phyloP scores from a whole-genome alignment of 2,329 filamentous ascomycete genomes.

The Ciborinia camelliae region DNA sequence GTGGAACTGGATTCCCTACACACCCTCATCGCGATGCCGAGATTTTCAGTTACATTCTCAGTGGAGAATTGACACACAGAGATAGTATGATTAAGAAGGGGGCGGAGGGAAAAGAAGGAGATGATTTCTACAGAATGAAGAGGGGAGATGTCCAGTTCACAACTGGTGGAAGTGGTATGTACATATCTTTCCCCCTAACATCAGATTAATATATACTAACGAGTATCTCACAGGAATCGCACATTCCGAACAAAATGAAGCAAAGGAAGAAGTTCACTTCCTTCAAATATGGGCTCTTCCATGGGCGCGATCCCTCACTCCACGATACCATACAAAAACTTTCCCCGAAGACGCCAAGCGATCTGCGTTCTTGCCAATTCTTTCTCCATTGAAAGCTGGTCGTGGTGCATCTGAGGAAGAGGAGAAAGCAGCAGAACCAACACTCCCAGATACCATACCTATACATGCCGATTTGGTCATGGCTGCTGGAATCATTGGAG shows the following conservation, averaged over 20 bases:
- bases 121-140: constrained; percentile 67
- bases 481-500: constrained; percentile 70
- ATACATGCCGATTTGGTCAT: constrained; percentile 83
- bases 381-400: constrained; percentile 70
- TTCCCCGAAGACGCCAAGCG: constrained; percentile 72
- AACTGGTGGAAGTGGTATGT: constrained; percentile 69
- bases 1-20: constrained; percentile 74
- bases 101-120: constrained; percentile 50
- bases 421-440: constrained; percentile 61
- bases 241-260: constrained; percentile 80
- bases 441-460: constrained; percentile 66
- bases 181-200: background rate
- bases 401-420: constrained; percentile 56
- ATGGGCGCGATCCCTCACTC: constrained; percentile 68
- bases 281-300: constrained; percentile 86
- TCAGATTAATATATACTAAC: constrained; percentile 23
- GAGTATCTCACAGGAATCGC: constrained; percentile 53
- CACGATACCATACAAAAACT: constrained; percentile 71
- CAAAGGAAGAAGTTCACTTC: constrained; percentile 70
- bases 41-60: constrained; percentile 86
- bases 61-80: constrained; percentile 80
- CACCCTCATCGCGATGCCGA: constrained; percentile 84
- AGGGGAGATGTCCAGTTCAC: constrained; percentile 88
- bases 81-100: constrained; percentile 78
- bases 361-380: constrained; percentile 67